Percentiles rank a stretch among this genome's conserved stretches.
Evolutionary conservation across 345 rosid species (phyloP).

Genomic region (Syzygium oleosum): DNA sequence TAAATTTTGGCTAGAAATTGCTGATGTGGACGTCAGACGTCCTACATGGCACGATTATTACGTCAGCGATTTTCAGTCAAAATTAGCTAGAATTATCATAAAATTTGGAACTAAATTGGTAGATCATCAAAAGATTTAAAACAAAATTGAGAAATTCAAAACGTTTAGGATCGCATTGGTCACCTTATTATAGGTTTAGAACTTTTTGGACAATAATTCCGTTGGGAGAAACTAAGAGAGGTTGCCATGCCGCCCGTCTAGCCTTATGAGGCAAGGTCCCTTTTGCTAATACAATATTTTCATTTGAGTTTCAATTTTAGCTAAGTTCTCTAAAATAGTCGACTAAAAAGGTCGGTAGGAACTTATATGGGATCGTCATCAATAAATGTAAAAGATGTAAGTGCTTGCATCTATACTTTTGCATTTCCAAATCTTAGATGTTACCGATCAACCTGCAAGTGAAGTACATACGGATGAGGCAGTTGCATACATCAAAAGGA

Average conservation of each 20-base stretch:
- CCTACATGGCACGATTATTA: accelerated
- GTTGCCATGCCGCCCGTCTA: neutral
- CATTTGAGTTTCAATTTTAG: neutral
- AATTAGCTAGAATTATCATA: neutral
- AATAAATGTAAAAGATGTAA: neutral
- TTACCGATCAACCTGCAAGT: neutral
- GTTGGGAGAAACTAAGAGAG: neutral
- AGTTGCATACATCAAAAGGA: neutral
- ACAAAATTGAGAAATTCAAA: accelerated
- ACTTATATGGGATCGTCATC: accelerated
- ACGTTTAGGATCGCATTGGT: accelerated
- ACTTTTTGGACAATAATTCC: neutral
- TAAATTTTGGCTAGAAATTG: accelerated
- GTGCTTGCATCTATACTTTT: neutral
- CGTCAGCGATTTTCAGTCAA: accelerated
- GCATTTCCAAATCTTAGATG: accelerated
- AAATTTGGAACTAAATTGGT: accelerated
- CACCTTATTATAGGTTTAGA: accelerated
- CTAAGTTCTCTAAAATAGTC: neutral
- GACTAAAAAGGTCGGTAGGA: neutral
- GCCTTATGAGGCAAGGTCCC: neutral
- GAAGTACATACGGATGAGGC: neutral
- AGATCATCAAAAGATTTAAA: accelerated
- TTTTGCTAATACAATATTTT: neutral
- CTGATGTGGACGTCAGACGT: accelerated